phyloP scores from a whole-genome alignment of 2,329 filamentous ascomycete genomes.

The Fusarium sulawesiense region DNA sequence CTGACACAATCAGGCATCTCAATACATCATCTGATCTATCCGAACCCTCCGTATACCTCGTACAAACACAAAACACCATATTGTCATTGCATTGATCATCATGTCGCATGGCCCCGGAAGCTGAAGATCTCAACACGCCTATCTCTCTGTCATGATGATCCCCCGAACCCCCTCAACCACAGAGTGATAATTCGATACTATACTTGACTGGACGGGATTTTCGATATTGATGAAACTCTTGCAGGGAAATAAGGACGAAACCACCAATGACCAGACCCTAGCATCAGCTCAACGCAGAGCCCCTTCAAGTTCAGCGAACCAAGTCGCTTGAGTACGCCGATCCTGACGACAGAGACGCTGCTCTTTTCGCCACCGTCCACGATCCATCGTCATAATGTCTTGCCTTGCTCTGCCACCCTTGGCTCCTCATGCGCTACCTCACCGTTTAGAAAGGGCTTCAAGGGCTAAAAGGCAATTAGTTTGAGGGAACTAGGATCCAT shows the following conservation, averaged over 20 bases:
- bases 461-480: conserved; percentile 1
- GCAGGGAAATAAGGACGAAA: conserved; percentile 7
- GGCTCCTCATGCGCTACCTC: not conserved
- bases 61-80: conserved; percentile 14
- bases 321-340: not conserved
- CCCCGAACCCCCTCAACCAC: not conserved
- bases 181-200: not conserved
- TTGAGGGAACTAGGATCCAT: not conserved
- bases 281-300: not conserved
- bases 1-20: not conserved
- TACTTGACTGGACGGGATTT: conserved; percentile 7
- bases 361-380: conserved; percentile 17
- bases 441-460: conserved; percentile 12
- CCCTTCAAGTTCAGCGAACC: conserved; percentile 4
- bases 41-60: not conserved
- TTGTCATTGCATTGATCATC: conserved; percentile 1
- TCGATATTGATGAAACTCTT: conserved; percentile 6
- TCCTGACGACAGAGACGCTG: conserved; percentile 7
- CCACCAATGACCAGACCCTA: not conserved
- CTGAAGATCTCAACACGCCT: not conserved
- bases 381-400: conserved; percentile 25
- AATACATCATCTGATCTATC: not conserved
- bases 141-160: conserved; percentile 5
- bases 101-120: not conserved
- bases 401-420: conserved; percentile 5